Percentiles rank a stretch among this genome's conserved stretches.
phyloP scores from a whole-genome alignment of 345 rosid genomes.

The Citrus trifoliata region DNA sequence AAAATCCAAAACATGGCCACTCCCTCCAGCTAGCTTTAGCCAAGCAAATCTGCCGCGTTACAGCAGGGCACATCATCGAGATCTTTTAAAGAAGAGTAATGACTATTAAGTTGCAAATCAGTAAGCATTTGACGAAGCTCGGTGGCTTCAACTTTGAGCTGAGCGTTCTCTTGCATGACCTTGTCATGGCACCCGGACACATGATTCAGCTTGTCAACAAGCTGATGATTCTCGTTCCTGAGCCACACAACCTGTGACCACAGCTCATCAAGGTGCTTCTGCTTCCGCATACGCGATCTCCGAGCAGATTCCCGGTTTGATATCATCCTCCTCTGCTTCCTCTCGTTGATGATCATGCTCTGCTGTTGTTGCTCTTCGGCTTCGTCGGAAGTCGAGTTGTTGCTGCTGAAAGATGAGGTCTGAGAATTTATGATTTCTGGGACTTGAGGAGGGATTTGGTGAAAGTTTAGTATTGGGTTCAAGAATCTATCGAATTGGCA shows the following conservation, averaged over 20 bases:
- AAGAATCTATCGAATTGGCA: conserved; percentile 29
- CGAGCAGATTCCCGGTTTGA: conserved; percentile 95
- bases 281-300: conserved; percentile 93
- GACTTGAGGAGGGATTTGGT: conserved; percentile 29
- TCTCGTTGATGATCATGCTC: conserved; percentile 55
- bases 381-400: conserved; percentile 79
- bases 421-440: conserved; percentile 38
- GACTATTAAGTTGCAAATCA: conserved; percentile 55
- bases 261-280: conserved; percentile 93
- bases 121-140: conserved; percentile 64
- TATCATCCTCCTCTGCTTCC: conserved; percentile 92
- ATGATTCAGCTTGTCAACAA: conserved; percentile 68
- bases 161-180: conserved; percentile 58
- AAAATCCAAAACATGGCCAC: not conserved
- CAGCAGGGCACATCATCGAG: conserved; percentile 42
- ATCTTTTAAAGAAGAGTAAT: conserved; percentile 46
- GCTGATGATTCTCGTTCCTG: conserved; percentile 79
- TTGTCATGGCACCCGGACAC: conserved; percentile 54
- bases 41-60: conserved; percentile 32
- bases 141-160: conserved; percentile 66
- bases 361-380: conserved; percentile 63
- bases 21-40: conserved; percentile 1
- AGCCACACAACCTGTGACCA: conserved; percentile 88
- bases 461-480: conserved; percentile 28
- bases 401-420: conserved; percentile 54